phyloP scores from a whole-genome alignment of 805 yeast genomes.

The Hanseniaspora clermontiae region DNA sequence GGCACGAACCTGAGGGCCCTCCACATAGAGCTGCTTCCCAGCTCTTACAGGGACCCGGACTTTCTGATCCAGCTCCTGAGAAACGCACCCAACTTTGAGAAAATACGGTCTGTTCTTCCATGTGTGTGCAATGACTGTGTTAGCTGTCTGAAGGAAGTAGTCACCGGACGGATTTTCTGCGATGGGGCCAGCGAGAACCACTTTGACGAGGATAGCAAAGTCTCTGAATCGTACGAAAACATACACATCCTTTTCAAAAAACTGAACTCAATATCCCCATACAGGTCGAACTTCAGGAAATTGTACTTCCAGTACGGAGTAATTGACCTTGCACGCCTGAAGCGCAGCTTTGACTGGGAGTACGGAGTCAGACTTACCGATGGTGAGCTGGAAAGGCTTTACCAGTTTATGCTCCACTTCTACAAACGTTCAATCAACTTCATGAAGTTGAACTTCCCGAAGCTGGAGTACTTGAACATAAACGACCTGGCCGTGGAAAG shows the following conservation, averaged over 20 bases:
- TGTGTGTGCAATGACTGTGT: constrained; percentile 6
- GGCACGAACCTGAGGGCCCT: background rate
- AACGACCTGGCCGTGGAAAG: constrained; percentile 3
- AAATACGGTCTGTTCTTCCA: background rate
- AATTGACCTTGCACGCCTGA: background rate
- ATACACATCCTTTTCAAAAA: constrained; percentile 5
- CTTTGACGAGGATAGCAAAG: background rate
- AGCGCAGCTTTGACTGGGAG: background rate
- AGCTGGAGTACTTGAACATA: constrained; percentile 1
- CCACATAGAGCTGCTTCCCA: constrained; percentile 1
- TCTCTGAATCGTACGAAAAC: background rate
- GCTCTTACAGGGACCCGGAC: constrained; percentile 8
- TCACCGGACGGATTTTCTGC: background rate
- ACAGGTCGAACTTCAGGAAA: background rate
- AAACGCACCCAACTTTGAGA: background rate
- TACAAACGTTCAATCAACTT: constrained; percentile 1
- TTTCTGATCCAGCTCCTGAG: constrained; percentile 1
- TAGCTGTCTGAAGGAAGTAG: background rate
- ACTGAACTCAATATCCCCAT: constrained; percentile 1
- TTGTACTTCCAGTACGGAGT: constrained; percentile 5
- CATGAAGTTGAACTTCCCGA: background rate
- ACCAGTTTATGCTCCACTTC: background rate
- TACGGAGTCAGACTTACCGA: background rate
- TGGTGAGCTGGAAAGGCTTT: background rate
- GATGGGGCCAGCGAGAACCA: background rate